Base-by-base conservation (phyloP, 345 rosid genomes). In the Leavenworthia alabamica region DNA sequence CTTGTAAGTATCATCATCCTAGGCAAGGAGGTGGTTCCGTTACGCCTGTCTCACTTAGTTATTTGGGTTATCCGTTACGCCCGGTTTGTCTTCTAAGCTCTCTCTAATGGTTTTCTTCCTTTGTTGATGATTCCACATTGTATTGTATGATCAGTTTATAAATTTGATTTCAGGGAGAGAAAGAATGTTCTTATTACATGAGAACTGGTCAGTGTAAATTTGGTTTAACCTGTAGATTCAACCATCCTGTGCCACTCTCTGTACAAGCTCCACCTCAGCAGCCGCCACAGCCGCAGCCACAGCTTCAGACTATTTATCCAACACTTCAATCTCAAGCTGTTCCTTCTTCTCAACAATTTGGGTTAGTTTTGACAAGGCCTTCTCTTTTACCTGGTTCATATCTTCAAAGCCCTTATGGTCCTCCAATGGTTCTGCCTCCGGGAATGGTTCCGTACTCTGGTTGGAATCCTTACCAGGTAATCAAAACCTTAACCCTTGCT, bases 1-100 rank as follows among this genome's bases (percentile, higher is more conserved):
- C 97, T 26, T 94, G 99, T 73, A 94, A 94, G 81, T 90, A 83
- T 75, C 83, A 90, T 79, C 99, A 94, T 67, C 97, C 97, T 7
- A 88, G 81, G 63, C 93, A 78, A 64, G 96, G 87, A 44, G 73
- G 73, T 60, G 84, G 76, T 68, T 82, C 96, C 29, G 73, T 60
- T 65, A 59, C 72, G 60, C 80, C 85, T 11, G 86, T 85, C 49
- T 33, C 79, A 13, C 60, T 88, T 58, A 94, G 89, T 78, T 75
- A 73, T 66, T 70, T 60, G 66, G 97, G 99, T 63, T 88, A 78
- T 70, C 97, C 99, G 7, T 71, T 89, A 56, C 96, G 99, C 20
- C 86, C 61, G 96, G 97, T 88, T 53, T 63, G 99, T 87, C 4
- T 45, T 49, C 15, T 10, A 7, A 3, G n/a, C n/a, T 60, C 58